phyloP scores from a whole-genome alignment of 768 basidiomycete species.

The Coprinellus aureogranulatus region DNA sequence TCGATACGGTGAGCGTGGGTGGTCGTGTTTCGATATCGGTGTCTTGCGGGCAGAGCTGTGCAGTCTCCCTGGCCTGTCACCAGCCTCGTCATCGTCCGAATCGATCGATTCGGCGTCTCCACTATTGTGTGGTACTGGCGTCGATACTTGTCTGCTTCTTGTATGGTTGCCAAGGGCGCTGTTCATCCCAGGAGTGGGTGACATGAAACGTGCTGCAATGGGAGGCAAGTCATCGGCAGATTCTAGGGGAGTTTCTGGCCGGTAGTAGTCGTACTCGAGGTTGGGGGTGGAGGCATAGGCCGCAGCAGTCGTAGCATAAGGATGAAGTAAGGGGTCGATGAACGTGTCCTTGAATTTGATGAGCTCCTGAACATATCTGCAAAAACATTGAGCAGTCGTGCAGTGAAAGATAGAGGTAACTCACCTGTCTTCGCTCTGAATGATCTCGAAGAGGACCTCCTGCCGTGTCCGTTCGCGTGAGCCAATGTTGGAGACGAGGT shows the following conservation, averaged over 20 bases:
- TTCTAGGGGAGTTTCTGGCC: constrained; percentile 65
- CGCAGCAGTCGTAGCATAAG: constrained; percentile 58
- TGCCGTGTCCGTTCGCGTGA: constrained; percentile 92
- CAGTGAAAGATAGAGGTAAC: constrained; percentile 10
- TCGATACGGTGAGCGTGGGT: constrained; percentile 79
- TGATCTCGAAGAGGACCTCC: constrained; percentile 96
- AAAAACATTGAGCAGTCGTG: constrained; percentile 12
- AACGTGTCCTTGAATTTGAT: constrained; percentile 92
- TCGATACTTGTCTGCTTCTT: constrained; percentile 56
- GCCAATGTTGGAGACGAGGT: constrained; percentile 90
- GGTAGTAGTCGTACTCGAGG: constrained; percentile 69
- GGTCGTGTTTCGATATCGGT: constrained; percentile 52
- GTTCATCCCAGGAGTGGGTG: constrained; percentile 54
- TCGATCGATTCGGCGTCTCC: constrained; percentile 64
- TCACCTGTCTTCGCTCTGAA: constrained; percentile 91
- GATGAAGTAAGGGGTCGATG: constrained; percentile 85
- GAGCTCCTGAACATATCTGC: constrained; percentile 89
- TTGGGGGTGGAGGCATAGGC: constrained; percentile 52
- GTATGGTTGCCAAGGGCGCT: constrained; percentile 32
- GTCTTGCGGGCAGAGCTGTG: constrained; percentile 33
- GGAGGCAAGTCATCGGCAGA: constrained; percentile 75
- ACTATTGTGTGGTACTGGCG: constrained; percentile 33
- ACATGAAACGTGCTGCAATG: constrained; percentile 91
- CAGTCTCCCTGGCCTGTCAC: constrained; percentile 50
- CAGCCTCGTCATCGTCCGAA: constrained; percentile 67